Evolutionary conservation across 345 rosid genomes (phyloP), one percentile per base, ranked within the genome.

Genomic region (Anastatica hierochuntica): DNA sequence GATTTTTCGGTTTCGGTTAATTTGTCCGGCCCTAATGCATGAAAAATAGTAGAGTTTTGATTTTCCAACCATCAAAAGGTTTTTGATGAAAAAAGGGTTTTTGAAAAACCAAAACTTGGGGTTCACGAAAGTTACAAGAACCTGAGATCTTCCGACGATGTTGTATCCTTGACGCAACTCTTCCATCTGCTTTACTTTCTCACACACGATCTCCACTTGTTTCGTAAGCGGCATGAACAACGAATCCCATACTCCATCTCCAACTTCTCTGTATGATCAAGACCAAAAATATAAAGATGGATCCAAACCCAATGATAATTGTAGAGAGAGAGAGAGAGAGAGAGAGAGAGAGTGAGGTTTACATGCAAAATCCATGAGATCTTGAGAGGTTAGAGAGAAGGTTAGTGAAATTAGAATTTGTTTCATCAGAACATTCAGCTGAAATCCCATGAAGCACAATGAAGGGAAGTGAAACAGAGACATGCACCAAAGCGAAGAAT

Each of bases 131-230:
- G n/a, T n/a, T n/a, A n/a, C n/a, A n/a, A n/a, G n/a, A 47, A 81
- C 97, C 90, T 86, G 98, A 43, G 96, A 90, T 57, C 81, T 86
- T 43, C 90, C 98, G 72, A 90, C 96, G 14, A 90, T 73, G 73
- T 76, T 82, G 76, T 79, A 84, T 36, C 98, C 98, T 49, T 75
- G 57, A 26, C 79, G 77, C 67, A 90, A 67, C 71, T 77, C 90
- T 74, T 79, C 53, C 85, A 87, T 84, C 66, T 74, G 37, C 68
- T 81, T 84, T 75, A 90, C 98, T 74, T 84, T 81, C 60, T 79
- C 79, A 76, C 96, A 90, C 69, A 73, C 84, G 58, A 70, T 42
- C 24, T 70, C 64, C 56, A 78, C 88, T 82, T 90, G 94, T 48
- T 81, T 63, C 18, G 64, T 74, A 14, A 90, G 88, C 66, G 96